Percentiles rank a stretch among this genome's conserved stretches.
Evolutionary conservation across 1,284 basidiomycete species (phyloP).

Genomic region (Rhodotorula glutinis): DNA sequence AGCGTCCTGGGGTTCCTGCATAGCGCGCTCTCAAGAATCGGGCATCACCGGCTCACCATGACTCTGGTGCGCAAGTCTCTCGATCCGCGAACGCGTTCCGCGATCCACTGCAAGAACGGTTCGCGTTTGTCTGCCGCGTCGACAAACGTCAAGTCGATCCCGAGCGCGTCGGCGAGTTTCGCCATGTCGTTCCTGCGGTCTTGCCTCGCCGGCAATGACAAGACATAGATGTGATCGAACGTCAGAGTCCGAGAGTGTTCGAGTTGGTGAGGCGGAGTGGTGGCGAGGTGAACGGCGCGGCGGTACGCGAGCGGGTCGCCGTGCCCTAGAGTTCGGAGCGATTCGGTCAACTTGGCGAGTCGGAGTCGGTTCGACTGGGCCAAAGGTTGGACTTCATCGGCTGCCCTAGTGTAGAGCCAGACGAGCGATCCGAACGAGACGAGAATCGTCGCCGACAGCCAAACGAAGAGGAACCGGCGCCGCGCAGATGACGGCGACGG

Average conservation of each 20-base stretch:
- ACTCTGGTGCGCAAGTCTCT: slow-evolving; percentile 31
- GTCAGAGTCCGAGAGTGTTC: slow-evolving; percentile 20
- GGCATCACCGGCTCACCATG: slow-evolving; percentile 32
- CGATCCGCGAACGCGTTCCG: slow-evolving; percentile 40
- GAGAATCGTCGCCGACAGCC: not conserved
- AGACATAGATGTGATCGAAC: slow-evolving; percentile 45
- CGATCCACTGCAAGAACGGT: slow-evolving; percentile 44
- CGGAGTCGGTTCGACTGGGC: not conserved
- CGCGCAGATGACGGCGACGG: too few species aligned
- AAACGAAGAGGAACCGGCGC: too few species aligned
- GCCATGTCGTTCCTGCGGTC: slow-evolving; percentile 42
- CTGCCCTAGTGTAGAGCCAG: not conserved
- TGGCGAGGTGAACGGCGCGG: slow-evolving; percentile 26
- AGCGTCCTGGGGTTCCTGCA: too few species aligned
- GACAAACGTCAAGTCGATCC: slow-evolving; percentile 41
- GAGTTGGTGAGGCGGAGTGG: slow-evolving; percentile 18
- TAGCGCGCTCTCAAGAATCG: too few species aligned
- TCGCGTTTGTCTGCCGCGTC: slow-evolving; percentile 41
- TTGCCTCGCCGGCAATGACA: slow-evolving; percentile 40
- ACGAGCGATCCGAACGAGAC: not conserved
- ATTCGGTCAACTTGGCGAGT: not conserved
- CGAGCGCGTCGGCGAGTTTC: slow-evolving; percentile 42
- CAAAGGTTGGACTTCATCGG: too few species aligned
- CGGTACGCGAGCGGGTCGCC: slow-evolving; percentile 31
- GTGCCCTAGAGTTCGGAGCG: too few species aligned